Conservation (phyloP, 768 basidiomycete species). For the Pisolithus albus region DNA sequence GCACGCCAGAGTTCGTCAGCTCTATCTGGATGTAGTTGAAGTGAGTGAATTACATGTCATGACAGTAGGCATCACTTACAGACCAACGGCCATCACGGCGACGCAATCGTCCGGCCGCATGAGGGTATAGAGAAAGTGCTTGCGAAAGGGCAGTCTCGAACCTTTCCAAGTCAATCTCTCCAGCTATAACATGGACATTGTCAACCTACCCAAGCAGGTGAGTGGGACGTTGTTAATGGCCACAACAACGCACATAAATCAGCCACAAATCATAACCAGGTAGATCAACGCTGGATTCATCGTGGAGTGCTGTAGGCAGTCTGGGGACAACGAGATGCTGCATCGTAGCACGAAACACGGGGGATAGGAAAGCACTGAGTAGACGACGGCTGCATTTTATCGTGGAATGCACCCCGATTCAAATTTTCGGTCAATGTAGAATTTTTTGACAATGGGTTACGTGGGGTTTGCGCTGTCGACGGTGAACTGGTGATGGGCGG, state of each 20-base stretch:
- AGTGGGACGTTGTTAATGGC: neutral
- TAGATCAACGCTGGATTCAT: neutral
- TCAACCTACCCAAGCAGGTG: neutral
- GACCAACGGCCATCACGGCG: neutral
- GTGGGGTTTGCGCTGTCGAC: no score
- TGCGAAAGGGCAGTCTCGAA: slow-evolving; percentile 4
- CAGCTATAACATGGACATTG: slow-evolving; percentile 5
- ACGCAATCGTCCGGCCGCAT: slow-evolving; percentile 4
- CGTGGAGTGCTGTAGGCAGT: neutral
- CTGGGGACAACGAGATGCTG: neutral
- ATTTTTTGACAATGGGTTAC: no score
- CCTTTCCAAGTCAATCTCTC: neutral
- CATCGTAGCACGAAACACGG: no score
- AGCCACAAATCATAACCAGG: neutral
- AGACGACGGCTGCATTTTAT: no score
- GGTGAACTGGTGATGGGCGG: no score
- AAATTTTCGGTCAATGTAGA: no score
- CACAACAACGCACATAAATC: neutral
- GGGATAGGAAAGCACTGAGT: no score
- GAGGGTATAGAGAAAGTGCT: slow-evolving; percentile 6
- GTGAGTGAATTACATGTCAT: neutral
- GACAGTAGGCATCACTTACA: neutral
- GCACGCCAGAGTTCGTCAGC: neutral
- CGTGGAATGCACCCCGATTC: no score
- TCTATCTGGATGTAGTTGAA: neutral